Evolutionary conservation across 2,329 filamentous ascomycete genomes (phyloP).

Genomic region (Cytospora chrysosperma): DNA sequence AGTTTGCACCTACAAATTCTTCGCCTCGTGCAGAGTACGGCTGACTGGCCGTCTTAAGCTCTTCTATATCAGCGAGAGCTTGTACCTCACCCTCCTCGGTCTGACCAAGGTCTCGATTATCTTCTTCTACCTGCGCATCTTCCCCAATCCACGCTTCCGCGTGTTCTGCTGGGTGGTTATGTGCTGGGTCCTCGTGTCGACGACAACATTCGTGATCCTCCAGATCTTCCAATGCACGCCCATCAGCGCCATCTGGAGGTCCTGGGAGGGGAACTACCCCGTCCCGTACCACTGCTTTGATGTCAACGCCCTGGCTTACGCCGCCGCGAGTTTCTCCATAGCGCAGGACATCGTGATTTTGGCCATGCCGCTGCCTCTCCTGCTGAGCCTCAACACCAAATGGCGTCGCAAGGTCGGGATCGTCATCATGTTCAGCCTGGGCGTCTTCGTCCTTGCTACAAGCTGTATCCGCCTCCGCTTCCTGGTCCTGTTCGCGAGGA

Average conservation of each 20-base stretch:
- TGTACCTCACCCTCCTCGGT: conserved; percentile 33
- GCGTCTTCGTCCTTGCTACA: conserved; percentile 36
- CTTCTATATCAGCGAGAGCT: conserved; percentile 35
- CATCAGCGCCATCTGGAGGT: conserved; percentile 34
- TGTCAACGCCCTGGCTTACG: conserved; percentile 33
- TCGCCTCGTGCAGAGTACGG: not conserved
- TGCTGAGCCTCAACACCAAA: conserved; percentile 32
- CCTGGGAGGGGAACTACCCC: conserved; percentile 32
- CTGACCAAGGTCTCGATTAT: conserved; percentile 34
- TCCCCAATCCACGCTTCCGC: conserved; percentile 31
- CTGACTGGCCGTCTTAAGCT: conserved; percentile 17
- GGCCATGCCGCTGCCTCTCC: conserved; percentile 34
- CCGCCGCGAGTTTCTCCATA: conserved; percentile 34
- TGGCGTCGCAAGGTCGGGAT: conserved; percentile 30
- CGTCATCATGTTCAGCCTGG: conserved; percentile 38
- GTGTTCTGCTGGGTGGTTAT: conserved; percentile 29
- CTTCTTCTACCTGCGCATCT: conserved; percentile 33
- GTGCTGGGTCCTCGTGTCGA: conserved; percentile 29
- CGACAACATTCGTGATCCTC: conserved; percentile 32
- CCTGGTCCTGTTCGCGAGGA: conserved; percentile 33
- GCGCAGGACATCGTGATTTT: conserved; percentile 37
- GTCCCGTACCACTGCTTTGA: conserved; percentile 32
- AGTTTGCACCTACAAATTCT: not conserved
- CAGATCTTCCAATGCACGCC: conserved; percentile 39
- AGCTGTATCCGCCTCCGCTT: conserved; percentile 38